Percentiles rank a stretch among this genome's conserved stretches.
These are phyloP conservation scores for Tylopilus rubrobrunneus DNA, from an alignment of 768 basidiomycete genomes.

Conservation along the genomic window DNA sequence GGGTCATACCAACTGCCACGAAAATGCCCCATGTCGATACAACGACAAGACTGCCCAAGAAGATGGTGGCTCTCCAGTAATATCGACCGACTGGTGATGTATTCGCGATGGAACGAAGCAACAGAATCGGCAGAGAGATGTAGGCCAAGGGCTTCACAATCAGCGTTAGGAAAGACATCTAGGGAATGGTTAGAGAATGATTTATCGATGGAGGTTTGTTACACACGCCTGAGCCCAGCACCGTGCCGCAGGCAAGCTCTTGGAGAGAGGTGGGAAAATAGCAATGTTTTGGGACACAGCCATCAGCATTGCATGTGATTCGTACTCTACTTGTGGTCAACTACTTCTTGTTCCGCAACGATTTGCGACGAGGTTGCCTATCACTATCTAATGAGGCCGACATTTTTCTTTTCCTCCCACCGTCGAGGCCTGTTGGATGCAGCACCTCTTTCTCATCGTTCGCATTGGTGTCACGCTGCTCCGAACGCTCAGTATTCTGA, in stretches of 20 bases:
- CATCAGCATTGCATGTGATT: not conserved
- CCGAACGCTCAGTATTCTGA: not conserved
- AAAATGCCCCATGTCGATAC: conserved; percentile 72
- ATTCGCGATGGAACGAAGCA: conserved; percentile 57
- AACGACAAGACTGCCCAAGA: conserved; percentile 64
- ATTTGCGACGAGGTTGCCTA: conserved; percentile 19
- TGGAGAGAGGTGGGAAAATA: conserved; percentile 32
- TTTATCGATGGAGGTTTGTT: conserved; percentile 9
- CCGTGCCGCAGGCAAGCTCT: conserved; percentile 20
- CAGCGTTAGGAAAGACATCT: conserved; percentile 61
- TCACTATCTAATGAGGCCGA: conserved; percentile 5
- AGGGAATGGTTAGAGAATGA: conserved; percentile 10
- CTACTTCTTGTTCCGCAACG: conserved; percentile 17
- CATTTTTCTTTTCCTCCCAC: conserved; percentile 25
- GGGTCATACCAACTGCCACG: conserved; percentile 59
- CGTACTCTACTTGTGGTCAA: not conserved
- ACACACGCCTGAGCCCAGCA: conserved; percentile 27
- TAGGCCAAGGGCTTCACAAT: conserved; percentile 73
- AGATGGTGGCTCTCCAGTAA: conserved; percentile 70
- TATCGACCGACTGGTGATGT: conserved; percentile 58
- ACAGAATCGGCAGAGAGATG: conserved; percentile 65
- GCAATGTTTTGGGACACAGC: not conserved
- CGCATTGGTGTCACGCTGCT: not conserved
- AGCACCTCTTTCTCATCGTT: not conserved
- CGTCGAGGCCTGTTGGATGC: not conserved